phyloP scores from a whole-genome alignment of 768 basidiomycete species.

The Sutorius australiensis region DNA sequence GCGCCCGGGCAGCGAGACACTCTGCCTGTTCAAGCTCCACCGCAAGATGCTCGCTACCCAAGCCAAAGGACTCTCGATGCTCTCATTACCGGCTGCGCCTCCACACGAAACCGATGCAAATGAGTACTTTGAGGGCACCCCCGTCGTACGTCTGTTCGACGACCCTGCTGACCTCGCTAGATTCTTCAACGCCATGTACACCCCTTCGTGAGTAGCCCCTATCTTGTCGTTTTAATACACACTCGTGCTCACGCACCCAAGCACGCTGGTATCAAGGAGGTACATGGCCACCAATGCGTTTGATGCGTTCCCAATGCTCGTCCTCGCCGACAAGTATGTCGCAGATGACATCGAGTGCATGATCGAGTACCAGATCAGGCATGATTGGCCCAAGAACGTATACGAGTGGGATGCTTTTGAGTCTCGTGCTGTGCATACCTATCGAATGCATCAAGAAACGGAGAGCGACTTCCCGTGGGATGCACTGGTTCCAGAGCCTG shows the following conservation, averaged over 20 bases:
- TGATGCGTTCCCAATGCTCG: neutral
- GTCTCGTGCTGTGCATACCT: neutral
- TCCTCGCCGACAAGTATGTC: slow-evolving; percentile 1
- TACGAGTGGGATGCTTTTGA: neutral
- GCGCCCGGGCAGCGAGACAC: neutral
- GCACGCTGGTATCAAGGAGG: neutral
- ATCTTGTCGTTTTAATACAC: neutral
- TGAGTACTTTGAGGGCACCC: neutral
- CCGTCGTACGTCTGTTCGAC: neutral
- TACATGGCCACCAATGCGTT: neutral
- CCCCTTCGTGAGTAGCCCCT: neutral
- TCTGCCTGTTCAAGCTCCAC: neutral
- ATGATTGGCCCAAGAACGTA: neutral
- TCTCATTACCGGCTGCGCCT: too few species aligned
- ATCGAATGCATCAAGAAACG: neutral
- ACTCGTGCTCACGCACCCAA: neutral
- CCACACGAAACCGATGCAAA: neutral
- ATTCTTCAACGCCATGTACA: slow-evolving; percentile 1
- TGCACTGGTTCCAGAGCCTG: neutral
- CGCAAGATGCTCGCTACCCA: neutral
- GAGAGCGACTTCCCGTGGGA: neutral
- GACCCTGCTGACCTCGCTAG: neutral
- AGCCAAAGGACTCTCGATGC: neutral
- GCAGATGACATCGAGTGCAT: neutral
- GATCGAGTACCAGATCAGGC: neutral